These are phyloP conservation scores for Elaeis oleifera DNA, from an alignment of 202 grass and related monocot genomes.

Conservation along the genomic window DNA sequence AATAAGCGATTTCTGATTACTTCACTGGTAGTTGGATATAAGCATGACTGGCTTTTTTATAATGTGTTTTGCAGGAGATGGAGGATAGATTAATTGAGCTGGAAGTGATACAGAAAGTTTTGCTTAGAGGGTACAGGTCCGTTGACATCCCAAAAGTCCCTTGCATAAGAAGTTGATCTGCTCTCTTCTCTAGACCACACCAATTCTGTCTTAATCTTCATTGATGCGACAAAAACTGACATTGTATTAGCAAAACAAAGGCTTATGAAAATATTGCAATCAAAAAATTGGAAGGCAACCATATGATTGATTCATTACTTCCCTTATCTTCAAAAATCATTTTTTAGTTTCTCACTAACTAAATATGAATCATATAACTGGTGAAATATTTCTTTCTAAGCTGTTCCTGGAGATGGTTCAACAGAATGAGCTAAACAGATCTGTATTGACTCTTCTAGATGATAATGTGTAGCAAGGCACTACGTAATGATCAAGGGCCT, in stretches of 20 bases:
- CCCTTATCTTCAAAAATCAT: neutral
- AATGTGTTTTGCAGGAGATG: conserved; percentile 42
- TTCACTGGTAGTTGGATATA: too few relatives aligned
- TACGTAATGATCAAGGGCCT: conserved; percentile 41
- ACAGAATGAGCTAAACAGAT: conserved; percentile 76
- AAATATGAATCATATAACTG: too few relatives aligned
- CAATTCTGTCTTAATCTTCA: neutral
- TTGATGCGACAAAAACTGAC: conserved; percentile 61
- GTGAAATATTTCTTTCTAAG: neutral
- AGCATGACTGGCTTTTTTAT: neutral
- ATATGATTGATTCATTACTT: conserved; percentile 28
- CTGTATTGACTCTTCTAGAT: conserved; percentile 59
- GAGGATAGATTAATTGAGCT: conserved; percentile 78
- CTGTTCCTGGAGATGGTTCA: conserved; percentile 89
- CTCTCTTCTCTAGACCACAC: neutral
- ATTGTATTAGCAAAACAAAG: conserved; percentile 58
- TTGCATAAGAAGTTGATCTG: too few relatives aligned
- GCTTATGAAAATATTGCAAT: conserved; percentile 65
- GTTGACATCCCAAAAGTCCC: neutral
- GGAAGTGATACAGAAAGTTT: conserved; percentile 77
- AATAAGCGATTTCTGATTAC: too few relatives aligned
- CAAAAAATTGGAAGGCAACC: conserved; percentile 59
- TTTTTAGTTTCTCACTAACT: too few relatives aligned
- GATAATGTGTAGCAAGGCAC: conserved; percentile 71
- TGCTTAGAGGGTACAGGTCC: conserved; percentile 64